Conservation (phyloP, 2,329 filamentous ascomycete genomes). For the Fusarium sp. region DNA sequence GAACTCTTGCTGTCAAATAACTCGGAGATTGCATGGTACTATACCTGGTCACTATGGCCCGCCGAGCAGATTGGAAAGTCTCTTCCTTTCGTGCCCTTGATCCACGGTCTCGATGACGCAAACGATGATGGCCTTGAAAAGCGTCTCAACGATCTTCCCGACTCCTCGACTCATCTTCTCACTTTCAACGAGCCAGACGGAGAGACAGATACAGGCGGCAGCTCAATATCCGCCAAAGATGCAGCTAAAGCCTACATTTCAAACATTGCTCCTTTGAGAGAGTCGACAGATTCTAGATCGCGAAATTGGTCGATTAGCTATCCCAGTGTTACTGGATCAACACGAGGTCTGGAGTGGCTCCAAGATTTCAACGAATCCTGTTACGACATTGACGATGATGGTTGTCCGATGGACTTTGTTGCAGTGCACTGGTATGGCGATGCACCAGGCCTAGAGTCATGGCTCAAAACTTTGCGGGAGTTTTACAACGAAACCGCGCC, state of each 20-base stretch:
- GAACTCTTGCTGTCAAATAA: slow-evolving; percentile 55
- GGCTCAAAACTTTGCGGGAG: slow-evolving; percentile 54
- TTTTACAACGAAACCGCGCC: slow-evolving; percentile 54
- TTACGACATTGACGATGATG: slow-evolving; percentile 55
- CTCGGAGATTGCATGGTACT: slow-evolving; percentile 60
- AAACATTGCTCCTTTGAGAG: slow-evolving; percentile 55
- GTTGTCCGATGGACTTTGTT: slow-evolving; percentile 60
- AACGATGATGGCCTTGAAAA: slow-evolving; percentile 45
- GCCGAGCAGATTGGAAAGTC: slow-evolving; percentile 44
- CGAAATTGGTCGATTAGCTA: slow-evolving; percentile 58
- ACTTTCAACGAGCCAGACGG: slow-evolving; percentile 62
- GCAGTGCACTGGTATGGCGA: slow-evolving; percentile 61
- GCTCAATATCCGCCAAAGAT: slow-evolving; percentile 56
- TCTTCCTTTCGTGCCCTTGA: slow-evolving; percentile 56
- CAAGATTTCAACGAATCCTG: slow-evolving; percentile 58
- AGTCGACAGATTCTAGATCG: slow-evolving; percentile 26
- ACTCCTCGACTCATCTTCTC: slow-evolving; percentile 57
- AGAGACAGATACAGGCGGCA: slow-evolving; percentile 57
- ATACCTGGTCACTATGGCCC: slow-evolving; percentile 58
- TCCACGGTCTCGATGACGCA: slow-evolving; percentile 57
- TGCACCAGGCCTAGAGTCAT: slow-evolving; percentile 54
- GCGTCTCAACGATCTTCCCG: slow-evolving; percentile 49
- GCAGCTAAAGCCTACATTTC: slow-evolving; percentile 57
- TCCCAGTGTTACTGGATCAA: slow-evolving; percentile 59
- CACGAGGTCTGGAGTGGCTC: slow-evolving; percentile 57